Percentiles rank a stretch among this genome's conserved stretches.
Evolutionary conservation across 2,329 filamentous ascomycete species (phyloP).

Genomic region (Cladosporium sp.): DNA sequence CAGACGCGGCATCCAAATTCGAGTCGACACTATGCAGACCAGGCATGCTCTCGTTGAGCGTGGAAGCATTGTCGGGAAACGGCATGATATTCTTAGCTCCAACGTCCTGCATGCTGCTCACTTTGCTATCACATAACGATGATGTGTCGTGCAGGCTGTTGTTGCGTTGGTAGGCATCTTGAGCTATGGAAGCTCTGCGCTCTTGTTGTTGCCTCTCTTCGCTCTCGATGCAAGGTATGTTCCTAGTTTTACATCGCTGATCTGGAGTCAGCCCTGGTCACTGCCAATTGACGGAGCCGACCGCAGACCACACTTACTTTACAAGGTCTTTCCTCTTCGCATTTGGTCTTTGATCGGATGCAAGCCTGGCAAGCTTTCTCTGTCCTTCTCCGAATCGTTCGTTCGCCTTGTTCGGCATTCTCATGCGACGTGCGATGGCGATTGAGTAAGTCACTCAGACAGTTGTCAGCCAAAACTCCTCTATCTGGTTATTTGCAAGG

Average conservation of each 20-base stretch:
- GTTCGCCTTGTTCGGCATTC: conserved; percentile 24
- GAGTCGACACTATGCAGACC: neutral
- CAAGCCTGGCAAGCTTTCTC: conserved; percentile 29
- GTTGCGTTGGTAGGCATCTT: neutral
- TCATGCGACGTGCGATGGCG: conserved; percentile 30
- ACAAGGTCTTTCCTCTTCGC: conserved; percentile 30
- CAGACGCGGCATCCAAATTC: neutral
- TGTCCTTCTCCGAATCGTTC: conserved; percentile 26
- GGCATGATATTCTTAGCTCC: conserved; percentile 6
- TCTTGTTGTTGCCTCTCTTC: conserved; percentile 24
- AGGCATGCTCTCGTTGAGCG: neutral
- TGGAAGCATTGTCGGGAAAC: conserved; percentile 6
- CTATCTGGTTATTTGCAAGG: too few relatives aligned
- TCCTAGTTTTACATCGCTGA: conserved; percentile 27
- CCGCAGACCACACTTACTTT: conserved; percentile 11
- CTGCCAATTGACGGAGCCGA: neutral
- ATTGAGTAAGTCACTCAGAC: conserved; percentile 27
- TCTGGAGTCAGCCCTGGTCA: neutral
- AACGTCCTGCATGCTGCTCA: conserved; percentile 6
- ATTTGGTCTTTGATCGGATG: conserved; percentile 32
- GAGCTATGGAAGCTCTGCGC: conserved; percentile 3
- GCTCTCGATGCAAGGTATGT: conserved; percentile 27
- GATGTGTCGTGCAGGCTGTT: conserved; percentile 14
- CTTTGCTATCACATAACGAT: neutral
- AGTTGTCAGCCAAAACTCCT: neutral